Conservation (phyloP, 768 basidiomycete species). For the Psilocybe sp. region DNA sequence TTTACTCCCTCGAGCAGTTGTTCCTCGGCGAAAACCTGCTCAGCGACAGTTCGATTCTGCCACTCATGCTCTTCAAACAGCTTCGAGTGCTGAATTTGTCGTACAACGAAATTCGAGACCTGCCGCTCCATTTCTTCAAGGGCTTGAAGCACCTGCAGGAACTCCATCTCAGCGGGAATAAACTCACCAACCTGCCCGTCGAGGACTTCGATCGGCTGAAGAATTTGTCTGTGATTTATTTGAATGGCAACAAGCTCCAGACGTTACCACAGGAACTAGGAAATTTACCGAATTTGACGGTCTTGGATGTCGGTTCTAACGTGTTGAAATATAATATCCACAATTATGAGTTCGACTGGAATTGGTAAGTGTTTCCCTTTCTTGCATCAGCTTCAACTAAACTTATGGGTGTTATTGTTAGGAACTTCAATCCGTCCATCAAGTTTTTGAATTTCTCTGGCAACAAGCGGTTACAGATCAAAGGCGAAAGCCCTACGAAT, state of each 20-base stretch:
- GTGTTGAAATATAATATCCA: constrained; percentile 94
- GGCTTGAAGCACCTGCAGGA: constrained; percentile 73
- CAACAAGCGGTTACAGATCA: constrained; percentile 95
- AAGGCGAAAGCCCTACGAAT: constrained; percentile 47
- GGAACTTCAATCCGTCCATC: constrained; percentile 95
- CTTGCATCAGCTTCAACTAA: neutral
- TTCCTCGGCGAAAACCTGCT: constrained; percentile 90
- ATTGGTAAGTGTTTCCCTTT: constrained; percentile 63
- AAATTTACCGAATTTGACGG: constrained; percentile 72
- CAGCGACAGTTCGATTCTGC: constrained; percentile 73
- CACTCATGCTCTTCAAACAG: constrained; percentile 72
- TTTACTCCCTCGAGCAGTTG: constrained; percentile 69
- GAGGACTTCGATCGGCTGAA: constrained; percentile 80
- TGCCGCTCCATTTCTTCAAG: constrained; percentile 75
- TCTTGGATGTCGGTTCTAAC: constrained; percentile 93
- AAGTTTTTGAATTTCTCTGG: constrained; percentile 96
- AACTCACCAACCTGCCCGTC: constrained; percentile 82
- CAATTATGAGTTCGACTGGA: constrained; percentile 99
- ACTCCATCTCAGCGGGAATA: constrained; percentile 94
- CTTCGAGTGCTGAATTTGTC: constrained; percentile 85
- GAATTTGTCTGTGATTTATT: constrained; percentile 69
- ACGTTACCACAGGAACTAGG: constrained; percentile 89
- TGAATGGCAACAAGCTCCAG: constrained; percentile 93
- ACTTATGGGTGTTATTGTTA: constrained; percentile 24
- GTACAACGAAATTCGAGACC: constrained; percentile 91